Percentiles rank a stretch among this genome's conserved stretches.
Evolutionary conservation across 768 basidiomycete genomes (phyloP).

Genomic region (Auriscalpium orientale): DNA sequence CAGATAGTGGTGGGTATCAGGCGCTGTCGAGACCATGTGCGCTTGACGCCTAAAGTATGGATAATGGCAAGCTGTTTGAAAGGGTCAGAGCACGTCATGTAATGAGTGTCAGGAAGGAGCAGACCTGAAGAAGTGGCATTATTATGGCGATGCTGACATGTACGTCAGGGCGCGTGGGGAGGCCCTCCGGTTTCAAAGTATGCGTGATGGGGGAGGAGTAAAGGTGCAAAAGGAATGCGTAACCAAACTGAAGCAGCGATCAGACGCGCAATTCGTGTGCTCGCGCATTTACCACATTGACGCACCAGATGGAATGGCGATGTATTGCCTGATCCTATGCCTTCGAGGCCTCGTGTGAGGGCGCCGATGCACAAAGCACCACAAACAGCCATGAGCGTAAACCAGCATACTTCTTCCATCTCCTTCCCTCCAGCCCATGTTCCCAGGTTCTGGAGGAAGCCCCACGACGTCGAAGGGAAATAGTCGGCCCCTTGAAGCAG

Average conservation of each 20-base stretch:
- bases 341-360: constrained; percentile 62
- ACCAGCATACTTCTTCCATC: constrained; percentile 66
- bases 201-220: constrained; percentile 65
- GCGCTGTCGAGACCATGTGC: constrained; percentile 57
- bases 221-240: constrained; percentile 68
- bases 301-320: constrained; percentile 69
- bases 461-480: constrained; percentile 27
- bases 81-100: background rate
- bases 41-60: constrained; percentile 59
- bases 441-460: constrained; percentile 30
- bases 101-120: constrained; percentile 8
- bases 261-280: background rate
- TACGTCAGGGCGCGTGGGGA: constrained; percentile 60
- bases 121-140: constrained; percentile 65
- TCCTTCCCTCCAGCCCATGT: constrained; percentile 41
- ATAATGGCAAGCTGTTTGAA: constrained; percentile 46
- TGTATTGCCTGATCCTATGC: constrained; percentile 40
- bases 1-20: constrained; percentile 61
- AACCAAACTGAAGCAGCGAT: constrained; percentile 47
- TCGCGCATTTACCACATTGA: constrained; percentile 3
- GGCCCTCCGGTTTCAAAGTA: constrained; percentile 30
- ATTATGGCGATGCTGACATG: constrained; percentile 68
- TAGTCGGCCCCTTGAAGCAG: constrained; percentile 48
- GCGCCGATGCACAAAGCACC: constrained; percentile 57
- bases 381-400: constrained; percentile 63